Evolutionary conservation across 2,329 filamentous ascomycete species (phyloP).

Genomic region (Thermochaetoides dissita): DNA sequence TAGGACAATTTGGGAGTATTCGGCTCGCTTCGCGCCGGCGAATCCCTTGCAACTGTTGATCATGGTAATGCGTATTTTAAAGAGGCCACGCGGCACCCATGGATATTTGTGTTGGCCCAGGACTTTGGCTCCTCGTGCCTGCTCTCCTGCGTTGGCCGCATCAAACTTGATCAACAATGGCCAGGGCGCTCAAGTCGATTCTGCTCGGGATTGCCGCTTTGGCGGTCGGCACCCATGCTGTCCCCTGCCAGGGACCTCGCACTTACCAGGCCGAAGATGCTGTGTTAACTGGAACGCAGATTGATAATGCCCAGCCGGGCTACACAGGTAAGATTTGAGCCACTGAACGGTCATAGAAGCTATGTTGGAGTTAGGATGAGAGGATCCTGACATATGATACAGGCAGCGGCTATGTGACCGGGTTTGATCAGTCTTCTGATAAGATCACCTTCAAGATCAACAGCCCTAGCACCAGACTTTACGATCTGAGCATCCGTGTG

Average conservation of each 20-base stretch:
- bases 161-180: neutral
- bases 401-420: slow-evolving; percentile 33
- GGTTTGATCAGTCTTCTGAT: slow-evolving; percentile 28
- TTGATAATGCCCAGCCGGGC: slow-evolving; percentile 25
- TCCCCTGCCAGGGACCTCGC: slow-evolving; percentile 1
- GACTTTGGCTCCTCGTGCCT: too few relatives aligned
- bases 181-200: neutral
- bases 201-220: too few relatives aligned
- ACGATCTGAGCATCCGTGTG: slow-evolving; percentile 30
- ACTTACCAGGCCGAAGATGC: slow-evolving; percentile 28
- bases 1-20: too few relatives aligned
- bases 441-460: slow-evolving; percentile 29
- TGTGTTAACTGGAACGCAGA: slow-evolving; percentile 25
- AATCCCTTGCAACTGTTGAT: too few relatives aligned
- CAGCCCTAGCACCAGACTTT: slow-evolving; percentile 23
- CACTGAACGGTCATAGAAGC: neutral
- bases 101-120: too few relatives aligned
- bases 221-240: neutral
- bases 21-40: too few relatives aligned
- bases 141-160: too few relatives aligned
- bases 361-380: neutral
- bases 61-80: too few relatives aligned
- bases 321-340: slow-evolving; percentile 13
- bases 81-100: too few relatives aligned
- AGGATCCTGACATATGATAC: neutral